Percentiles rank a stretch among this genome's conserved stretches.
Evolutionary conservation across 1,139 yeast genomes (phyloP).

Genomic region (Starmera stellimalicola): DNA sequence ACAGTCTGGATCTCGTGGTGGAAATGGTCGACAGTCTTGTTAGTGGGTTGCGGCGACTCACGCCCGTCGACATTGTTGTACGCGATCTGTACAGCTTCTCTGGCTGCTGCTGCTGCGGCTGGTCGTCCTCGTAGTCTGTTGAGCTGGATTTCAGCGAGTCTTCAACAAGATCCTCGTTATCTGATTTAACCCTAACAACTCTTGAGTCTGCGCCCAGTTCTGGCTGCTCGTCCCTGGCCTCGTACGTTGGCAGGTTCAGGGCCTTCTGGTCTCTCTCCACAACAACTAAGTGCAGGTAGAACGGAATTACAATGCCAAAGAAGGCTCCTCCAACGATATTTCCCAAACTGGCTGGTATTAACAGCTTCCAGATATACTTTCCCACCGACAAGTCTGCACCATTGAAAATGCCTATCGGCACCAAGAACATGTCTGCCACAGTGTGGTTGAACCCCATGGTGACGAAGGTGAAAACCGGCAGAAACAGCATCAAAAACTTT

Average conservation of each 20-base stretch:
- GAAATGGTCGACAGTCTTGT: conserved; percentile 2
- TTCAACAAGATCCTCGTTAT: conserved; percentile 6
- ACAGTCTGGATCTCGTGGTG: conserved; percentile 2
- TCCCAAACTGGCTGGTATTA: conserved; percentile 61
- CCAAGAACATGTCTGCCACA: conserved; percentile 70
- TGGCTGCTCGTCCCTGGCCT: conserved; percentile 71
- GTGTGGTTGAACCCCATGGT: conserved; percentile 67
- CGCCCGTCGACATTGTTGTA: not conserved
- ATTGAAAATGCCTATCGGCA: conserved; percentile 58
- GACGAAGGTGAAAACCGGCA: conserved; percentile 70
- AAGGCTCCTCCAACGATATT: conserved; percentile 63
- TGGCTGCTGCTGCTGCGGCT: conserved; percentile 2
- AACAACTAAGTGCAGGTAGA: conserved; percentile 58
- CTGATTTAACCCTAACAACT: conserved; percentile 42
- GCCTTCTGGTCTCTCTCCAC: conserved; percentile 58
- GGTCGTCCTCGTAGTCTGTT: not conserved
- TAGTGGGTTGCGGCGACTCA: not conserved
- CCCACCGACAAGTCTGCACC: conserved; percentile 55
- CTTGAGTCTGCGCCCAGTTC: conserved; percentile 67
- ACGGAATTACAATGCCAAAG: conserved; percentile 54
- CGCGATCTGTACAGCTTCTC: conserved; percentile 14
- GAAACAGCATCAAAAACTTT: conserved; percentile 48
- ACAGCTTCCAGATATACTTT: conserved; percentile 58
- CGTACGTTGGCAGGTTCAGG: conserved; percentile 55
- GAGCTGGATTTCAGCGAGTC: not conserved